Evolutionary conservation across 2,329 filamentous ascomycete species (phyloP), one percentile per base, ranked within the genome.

Genomic region (Ilyonectria sp.): DNA sequence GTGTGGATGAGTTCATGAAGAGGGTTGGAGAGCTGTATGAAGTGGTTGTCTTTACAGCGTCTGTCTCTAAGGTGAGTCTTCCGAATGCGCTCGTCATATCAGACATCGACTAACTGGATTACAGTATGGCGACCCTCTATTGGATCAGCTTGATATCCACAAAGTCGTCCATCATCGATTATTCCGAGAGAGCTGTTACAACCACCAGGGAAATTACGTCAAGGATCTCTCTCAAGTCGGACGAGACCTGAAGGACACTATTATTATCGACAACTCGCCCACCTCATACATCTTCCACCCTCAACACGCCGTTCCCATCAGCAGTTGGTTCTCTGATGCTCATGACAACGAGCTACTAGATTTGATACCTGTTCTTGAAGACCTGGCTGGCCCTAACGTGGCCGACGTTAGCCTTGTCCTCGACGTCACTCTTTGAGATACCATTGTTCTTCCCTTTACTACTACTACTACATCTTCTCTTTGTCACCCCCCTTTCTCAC

Each of bases 201-300:
- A 99, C 80, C 96, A 99, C 80, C 96, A 98, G 84, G 96, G 96
- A 75, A 99, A 99, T 81, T 99, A 99, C 75, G 96, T 99, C 80
- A 99, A 99, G 89, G 96, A 99, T 80, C 89, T 99, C 62, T 98
- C 96, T 53, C 96, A 98, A 86, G 92, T 99, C 65, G 96, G 96
- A 58, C 92, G 96, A 72, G 95, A 98, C 80, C 89, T 99, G 63
- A 94, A 94, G 81, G 95, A 99, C 79, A 99, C 95, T 21, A 99
- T 99, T 79, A 99, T 99, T 81, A 99, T 99, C 78, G 96, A 99
- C 85, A 99, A 99, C 83, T 98, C 96, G 53, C 96, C 96, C 2
- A 99, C 96, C 5, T 98, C 95, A 13, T 99, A 99, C 85, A 98
- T 99, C 77, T 99, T 99, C 88, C 96, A 99, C 80, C 96, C 96